These are phyloP conservation scores for Penicillium cataractarum DNA, from an alignment of 495 filamentous ascomycete genomes.

Conservation along the genomic window DNA sequence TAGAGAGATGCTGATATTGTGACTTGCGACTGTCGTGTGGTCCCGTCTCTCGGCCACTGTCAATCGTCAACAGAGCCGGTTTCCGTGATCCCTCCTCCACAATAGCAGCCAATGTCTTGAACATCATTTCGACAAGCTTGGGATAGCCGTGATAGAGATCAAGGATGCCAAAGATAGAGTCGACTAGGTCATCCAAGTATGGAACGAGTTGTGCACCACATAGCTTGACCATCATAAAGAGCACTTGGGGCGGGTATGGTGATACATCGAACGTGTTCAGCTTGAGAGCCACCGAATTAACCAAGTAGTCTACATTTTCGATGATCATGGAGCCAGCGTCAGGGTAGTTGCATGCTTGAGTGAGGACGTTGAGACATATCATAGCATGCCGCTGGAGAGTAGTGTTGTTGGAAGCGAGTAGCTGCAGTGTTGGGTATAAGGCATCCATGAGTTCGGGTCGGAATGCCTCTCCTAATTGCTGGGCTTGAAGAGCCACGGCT, in stretches of 20 bases:
- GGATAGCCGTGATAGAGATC: conserved; percentile 95
- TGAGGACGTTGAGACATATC: conserved; percentile 77
- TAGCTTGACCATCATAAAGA: conserved; percentile 92
- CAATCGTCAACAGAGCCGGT: conserved; percentile 58
- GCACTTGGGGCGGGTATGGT: conserved; percentile 84
- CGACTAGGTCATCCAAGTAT: conserved; percentile 88
- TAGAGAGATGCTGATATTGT: conserved; percentile 38
- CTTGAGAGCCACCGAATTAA: conserved; percentile 87
- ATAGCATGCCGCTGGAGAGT: conserved; percentile 81
- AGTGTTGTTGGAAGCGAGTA: conserved; percentile 73
- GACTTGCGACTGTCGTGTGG: conserved; percentile 42
- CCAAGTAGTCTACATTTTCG: conserved; percentile 94
- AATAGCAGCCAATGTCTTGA: conserved; percentile 76
- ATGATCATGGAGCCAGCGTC: conserved; percentile 79
- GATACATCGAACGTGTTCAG: conserved; percentile 91
- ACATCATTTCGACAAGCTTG: conserved; percentile 80
- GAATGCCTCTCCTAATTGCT: conserved; percentile 69
- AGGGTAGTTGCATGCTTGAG: conserved; percentile 72
- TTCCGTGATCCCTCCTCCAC: conserved; percentile 78
- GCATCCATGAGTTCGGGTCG: conserved; percentile 86
- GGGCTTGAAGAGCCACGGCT: conserved; percentile 70
- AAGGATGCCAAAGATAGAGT: conserved; percentile 85
- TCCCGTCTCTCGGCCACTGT: conserved; percentile 29
- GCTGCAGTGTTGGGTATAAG: conserved; percentile 84
- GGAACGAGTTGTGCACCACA: conserved; percentile 81